Conservation (phyloP, 805 yeast species). For the Kuraishia ogatae region DNA sequence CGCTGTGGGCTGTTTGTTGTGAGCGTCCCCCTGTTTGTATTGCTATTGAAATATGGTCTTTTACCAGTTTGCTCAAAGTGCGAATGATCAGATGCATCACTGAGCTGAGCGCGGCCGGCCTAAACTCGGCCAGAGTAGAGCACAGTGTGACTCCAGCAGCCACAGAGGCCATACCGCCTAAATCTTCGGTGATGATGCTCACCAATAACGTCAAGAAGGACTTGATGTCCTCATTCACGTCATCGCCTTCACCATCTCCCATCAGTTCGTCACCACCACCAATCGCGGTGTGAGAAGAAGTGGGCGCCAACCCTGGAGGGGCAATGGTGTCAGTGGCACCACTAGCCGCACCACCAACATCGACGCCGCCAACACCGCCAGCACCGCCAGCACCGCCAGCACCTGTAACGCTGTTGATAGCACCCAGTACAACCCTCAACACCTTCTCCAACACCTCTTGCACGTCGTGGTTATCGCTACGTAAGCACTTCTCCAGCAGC, state of each 20-base stretch:
- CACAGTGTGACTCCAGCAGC: conserved; percentile 82
- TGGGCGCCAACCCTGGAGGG: background rate
- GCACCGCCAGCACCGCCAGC: background rate
- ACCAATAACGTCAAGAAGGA: conserved; percentile 53
- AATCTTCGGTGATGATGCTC: conserved; percentile 70
- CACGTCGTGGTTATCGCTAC: conserved; percentile 76
- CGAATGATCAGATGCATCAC: conserved; percentile 72
- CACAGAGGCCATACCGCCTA: conserved; percentile 59
- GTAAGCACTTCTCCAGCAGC: conserved; percentile 71
- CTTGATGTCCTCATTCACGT: conserved; percentile 40
- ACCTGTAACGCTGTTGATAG: conserved; percentile 39
- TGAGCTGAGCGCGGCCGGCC: conserved; percentile 68
- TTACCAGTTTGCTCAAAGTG: conserved; percentile 81
- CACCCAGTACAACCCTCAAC: conserved; percentile 55
- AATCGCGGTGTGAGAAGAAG: background rate
- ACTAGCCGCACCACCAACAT: too few species aligned
- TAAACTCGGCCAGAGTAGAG: conserved; percentile 72
- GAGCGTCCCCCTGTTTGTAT: conserved; percentile 30
- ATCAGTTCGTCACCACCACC: background rate
- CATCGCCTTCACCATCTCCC: background rate
- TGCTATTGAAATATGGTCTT: conserved; percentile 70
- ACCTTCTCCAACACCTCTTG: conserved; percentile 80
- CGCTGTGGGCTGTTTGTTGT: conserved; percentile 2
- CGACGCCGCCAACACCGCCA: background rate
- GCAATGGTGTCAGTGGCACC: too few species aligned